phyloP scores from a whole-genome alignment of 768 basidiomycete species.

The Calocybe cyanea region DNA sequence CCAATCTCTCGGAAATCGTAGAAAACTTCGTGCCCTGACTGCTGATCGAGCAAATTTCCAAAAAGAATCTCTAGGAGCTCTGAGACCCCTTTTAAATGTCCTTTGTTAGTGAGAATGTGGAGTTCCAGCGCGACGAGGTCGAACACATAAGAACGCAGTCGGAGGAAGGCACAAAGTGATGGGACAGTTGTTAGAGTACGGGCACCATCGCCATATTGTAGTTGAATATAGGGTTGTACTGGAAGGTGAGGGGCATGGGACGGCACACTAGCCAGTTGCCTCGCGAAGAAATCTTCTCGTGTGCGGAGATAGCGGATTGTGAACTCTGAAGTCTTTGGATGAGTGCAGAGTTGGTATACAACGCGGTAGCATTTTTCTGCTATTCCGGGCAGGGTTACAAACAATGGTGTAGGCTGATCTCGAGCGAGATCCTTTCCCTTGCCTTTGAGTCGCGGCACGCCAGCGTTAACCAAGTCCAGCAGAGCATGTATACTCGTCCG shows the following conservation, averaged over 20 bases:
- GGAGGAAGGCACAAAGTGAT: slow-evolving; percentile 71
- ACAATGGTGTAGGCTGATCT: slow-evolving; percentile 45
- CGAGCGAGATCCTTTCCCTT: slow-evolving; percentile 36
- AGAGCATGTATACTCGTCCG: slow-evolving; percentile 78
- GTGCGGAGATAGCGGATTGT: slow-evolving; percentile 85
- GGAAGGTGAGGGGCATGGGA: slow-evolving; percentile 51
- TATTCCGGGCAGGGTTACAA: slow-evolving; percentile 63
- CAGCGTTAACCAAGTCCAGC: slow-evolving; percentile 69
- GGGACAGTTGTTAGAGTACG: slow-evolving; percentile 65
- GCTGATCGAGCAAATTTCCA: slow-evolving; percentile 53
- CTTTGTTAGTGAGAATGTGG: slow-evolving; percentile 78
- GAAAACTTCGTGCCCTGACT: slow-evolving; percentile 47
- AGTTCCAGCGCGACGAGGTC: slow-evolving; percentile 86
- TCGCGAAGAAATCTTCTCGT: slow-evolving; percentile 83
- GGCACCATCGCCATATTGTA: slow-evolving; percentile 69
- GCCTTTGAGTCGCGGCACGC: slow-evolving; percentile 57
- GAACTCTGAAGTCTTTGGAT: slow-evolving; percentile 76
- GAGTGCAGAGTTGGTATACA: slow-evolving; percentile 83
- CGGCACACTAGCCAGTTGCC: slow-evolving; percentile 78
- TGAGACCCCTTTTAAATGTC: slow-evolving; percentile 66
- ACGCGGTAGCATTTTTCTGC: slow-evolving; percentile 86
- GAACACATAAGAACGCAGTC: slow-evolving; percentile 79
- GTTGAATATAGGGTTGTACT: slow-evolving; percentile 51
- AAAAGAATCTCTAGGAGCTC: slow-evolving; percentile 83
- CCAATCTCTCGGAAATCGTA: slow-evolving; percentile 68